Percentiles rank a stretch among this genome's conserved stretches.
phyloP scores from a whole-genome alignment of 345 rosid species.

The Eucalyptus pauciflora region DNA sequence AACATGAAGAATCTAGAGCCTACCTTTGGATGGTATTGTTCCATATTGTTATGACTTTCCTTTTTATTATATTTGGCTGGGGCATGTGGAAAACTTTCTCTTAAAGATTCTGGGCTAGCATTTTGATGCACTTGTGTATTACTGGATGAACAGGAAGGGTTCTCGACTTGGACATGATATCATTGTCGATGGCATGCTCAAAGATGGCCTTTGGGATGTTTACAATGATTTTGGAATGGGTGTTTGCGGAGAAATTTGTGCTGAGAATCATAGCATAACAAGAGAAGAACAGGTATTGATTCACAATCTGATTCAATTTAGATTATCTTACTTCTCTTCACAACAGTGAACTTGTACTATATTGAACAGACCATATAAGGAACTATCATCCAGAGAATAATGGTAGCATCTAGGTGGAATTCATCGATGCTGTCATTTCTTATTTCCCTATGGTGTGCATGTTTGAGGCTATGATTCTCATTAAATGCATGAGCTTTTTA shows the following conservation, averaged over 20 bases:
- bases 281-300: conserved; percentile 76
- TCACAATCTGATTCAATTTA: neutral
- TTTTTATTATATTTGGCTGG: neutral
- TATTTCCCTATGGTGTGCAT: neutral
- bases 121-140: neutral
- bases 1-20: neutral
- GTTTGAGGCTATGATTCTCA: neutral
- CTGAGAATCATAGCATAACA: conserved; percentile 50
- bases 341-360: neutral
- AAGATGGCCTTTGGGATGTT: conserved; percentile 99
- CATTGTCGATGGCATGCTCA: conserved; percentile 80
- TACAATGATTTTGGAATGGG: conserved; percentile 92
- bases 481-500: neutral
- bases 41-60: neutral
- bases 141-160: conserved; percentile 56
- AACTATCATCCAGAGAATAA: neutral
- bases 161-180: conserved; percentile 79
- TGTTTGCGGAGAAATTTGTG: conserved; percentile 85
- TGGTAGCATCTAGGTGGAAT: neutral
- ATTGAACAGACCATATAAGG: neutral
- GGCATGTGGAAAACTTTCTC: neutral
- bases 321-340: neutral
- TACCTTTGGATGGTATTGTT: neutral
- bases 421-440: neutral
- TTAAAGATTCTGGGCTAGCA: neutral